Conservation (phyloP, 2,329 filamentous ascomycete genomes). For the Alternaria sp. region DNA sequence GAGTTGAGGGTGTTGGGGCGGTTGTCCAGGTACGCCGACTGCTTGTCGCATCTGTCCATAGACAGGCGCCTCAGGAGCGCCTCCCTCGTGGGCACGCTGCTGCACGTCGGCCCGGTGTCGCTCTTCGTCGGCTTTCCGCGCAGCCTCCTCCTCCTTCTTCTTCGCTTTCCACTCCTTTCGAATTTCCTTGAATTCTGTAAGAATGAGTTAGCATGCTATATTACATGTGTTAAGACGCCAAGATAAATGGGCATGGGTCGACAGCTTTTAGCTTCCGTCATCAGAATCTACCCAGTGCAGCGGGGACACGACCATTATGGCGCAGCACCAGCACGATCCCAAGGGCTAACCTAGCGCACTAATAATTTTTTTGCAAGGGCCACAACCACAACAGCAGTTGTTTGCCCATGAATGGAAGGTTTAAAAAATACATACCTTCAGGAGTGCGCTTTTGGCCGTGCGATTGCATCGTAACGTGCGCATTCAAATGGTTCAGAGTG, state of each 20-base stretch:
- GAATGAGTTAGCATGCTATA: slow-evolving; percentile 50
- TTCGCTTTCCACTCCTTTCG: slow-evolving; percentile 99
- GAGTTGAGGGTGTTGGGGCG: slow-evolving; percentile 58
- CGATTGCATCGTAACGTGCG: slow-evolving; percentile 98
- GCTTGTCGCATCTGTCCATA: slow-evolving; percentile 57
- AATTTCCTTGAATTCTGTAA: slow-evolving; percentile 95
- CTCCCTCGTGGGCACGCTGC: slow-evolving; percentile 61
- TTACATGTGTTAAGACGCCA: slow-evolving; percentile 40
- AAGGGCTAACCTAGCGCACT: slow-evolving; percentile 46
- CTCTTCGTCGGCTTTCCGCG: slow-evolving; percentile 90
- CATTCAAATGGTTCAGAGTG: slow-evolving; percentile 95
- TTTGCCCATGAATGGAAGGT: slow-evolving; percentile 19
- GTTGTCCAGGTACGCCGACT: slow-evolving; percentile 56
- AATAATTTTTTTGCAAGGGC: slow-evolving; percentile 42
- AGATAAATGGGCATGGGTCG: slow-evolving; percentile 52
- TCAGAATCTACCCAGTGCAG: slow-evolving; percentile 57
- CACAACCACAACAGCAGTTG: slow-evolving; percentile 32
- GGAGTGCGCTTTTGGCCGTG: slow-evolving; percentile 94
- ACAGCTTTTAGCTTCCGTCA: slow-evolving; percentile 56
- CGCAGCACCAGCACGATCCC: slow-evolving; percentile 56
- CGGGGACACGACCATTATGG: slow-evolving; percentile 63
- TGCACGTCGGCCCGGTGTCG: slow-evolving; percentile 72
- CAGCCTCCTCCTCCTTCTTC: slow-evolving; percentile 97
- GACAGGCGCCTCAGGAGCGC: slow-evolving; percentile 56
- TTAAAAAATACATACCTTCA: slow-evolving; percentile 75